Evolutionary conservation across 495 filamentous ascomycete species (phyloP).

Genomic region (Aspergillus hancockii): DNA sequence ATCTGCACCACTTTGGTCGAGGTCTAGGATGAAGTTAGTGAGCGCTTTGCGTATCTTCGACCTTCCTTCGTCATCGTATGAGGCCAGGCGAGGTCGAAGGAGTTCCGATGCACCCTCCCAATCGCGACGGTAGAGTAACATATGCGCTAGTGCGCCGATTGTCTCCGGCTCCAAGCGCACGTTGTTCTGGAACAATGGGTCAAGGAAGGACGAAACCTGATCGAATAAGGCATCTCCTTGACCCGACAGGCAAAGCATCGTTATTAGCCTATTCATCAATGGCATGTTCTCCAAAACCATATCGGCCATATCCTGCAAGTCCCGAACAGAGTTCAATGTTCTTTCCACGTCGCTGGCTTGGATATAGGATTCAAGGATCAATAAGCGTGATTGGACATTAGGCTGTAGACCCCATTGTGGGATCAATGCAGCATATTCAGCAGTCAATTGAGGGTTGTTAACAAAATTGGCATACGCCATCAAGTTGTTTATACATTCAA

Average conservation of each 20-base stretch:
- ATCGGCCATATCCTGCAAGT: constrained; percentile 54
- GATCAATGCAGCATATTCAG: constrained; percentile 67
- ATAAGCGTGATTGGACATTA: constrained; percentile 63
- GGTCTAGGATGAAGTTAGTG: constrained; percentile 64
- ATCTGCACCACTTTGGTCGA: constrained; percentile 55
- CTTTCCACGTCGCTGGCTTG: constrained; percentile 67
- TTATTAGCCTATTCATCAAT: constrained; percentile 74
- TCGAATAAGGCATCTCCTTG: constrained; percentile 58
- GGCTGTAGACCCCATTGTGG: constrained; percentile 62
- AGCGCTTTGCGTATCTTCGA: constrained; percentile 61
- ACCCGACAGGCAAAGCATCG: constrained; percentile 61
- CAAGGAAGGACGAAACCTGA: constrained; percentile 68
- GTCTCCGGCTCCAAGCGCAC: constrained; percentile 69
- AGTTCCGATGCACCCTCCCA: constrained; percentile 74
- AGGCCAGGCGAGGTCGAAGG: constrained; percentile 64
- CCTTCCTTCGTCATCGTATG: constrained; percentile 64
- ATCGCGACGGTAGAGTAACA: constrained; percentile 73
- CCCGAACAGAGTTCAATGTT: constrained; percentile 62
- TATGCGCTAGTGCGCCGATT: constrained; percentile 64
- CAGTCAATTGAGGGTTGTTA: constrained; percentile 68
- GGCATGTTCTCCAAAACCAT: constrained; percentile 57
- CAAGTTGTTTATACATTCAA: constrained; percentile 72
- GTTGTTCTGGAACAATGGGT: constrained; percentile 72
- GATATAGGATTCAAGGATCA: constrained; percentile 75
- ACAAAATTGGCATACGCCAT: constrained; percentile 71